phyloP scores from a whole-genome alignment of 345 rosid species.

The Zanthoxylum bungeanum region DNA sequence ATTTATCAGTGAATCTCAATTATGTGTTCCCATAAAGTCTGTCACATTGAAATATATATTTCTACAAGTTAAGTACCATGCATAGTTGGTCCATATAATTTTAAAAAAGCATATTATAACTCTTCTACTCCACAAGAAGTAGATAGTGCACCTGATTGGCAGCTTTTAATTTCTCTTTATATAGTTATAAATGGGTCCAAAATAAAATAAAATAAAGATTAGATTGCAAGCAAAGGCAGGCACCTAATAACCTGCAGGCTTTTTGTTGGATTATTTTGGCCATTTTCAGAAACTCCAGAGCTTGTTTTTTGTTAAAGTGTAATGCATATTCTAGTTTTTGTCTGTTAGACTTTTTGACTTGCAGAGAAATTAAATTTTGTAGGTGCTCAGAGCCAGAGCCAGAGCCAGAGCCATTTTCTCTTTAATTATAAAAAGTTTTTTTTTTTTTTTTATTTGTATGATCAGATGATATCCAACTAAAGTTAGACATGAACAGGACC shows the following conservation, averaged over 20 bases:
- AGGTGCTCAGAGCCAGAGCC: not conserved
- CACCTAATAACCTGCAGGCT: slow-evolving; percentile 40
- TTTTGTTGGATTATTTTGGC: slow-evolving; percentile 33
- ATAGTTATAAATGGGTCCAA: not conserved
- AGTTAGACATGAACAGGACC: slow-evolving; percentile 27
- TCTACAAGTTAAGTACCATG: too few relatives aligned
- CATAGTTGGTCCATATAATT: too few relatives aligned
- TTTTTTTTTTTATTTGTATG: slow-evolving; percentile 17
- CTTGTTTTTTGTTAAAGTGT: slow-evolving; percentile 30
- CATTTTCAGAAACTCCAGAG: slow-evolving; percentile 42
- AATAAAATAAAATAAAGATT: not conserved
- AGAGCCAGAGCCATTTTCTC: not conserved
- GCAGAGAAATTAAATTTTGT: not conserved
- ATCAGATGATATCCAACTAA: slow-evolving; percentile 25
- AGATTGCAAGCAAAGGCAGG: slow-evolving; percentile 10
- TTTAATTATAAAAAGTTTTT: slow-evolving; percentile 17
- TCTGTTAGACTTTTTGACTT: slow-evolving; percentile 24
- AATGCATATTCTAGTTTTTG: slow-evolving; percentile 39
- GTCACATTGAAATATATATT: too few relatives aligned
- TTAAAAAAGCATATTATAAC: not conserved
- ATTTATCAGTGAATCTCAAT: too few relatives aligned
- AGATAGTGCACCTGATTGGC: slow-evolving; percentile 16
- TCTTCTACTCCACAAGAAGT: not conserved
- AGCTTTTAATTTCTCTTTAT: not conserved
- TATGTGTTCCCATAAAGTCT: too few relatives aligned